Evolutionary conservation across 208 protist genomes (phyloP).

Genomic region (Lotmaria passim): DNA sequence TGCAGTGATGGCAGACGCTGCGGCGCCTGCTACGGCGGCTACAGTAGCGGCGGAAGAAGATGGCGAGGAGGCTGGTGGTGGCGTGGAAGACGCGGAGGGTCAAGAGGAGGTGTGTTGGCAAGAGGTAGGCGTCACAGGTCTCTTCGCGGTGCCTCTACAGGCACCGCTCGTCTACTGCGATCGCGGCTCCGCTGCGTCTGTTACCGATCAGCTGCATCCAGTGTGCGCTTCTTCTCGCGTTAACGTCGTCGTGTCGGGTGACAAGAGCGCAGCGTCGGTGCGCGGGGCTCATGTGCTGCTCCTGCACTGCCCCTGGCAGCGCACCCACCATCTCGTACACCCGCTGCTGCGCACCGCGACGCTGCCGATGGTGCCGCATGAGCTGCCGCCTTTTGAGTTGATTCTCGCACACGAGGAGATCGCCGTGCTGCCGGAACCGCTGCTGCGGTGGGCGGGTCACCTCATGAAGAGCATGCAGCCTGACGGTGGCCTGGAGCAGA

Average conservation of each 20-base stretch:
- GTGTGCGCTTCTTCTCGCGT: constrained; percentile 1
- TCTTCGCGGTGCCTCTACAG: constrained; percentile 57
- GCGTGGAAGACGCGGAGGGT: not conserved
- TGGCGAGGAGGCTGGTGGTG: constrained; percentile 10
- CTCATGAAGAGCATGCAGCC: constrained; percentile 35
- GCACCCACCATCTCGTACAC: constrained; percentile 51
- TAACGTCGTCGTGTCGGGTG: not conserved
- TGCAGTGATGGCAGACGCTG: not conserved
- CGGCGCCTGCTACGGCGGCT: not conserved
- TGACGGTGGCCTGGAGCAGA: constrained; percentile 29
- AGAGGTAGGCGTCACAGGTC: constrained; percentile 68
- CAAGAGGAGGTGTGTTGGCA: constrained; percentile 52
- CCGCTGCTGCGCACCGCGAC: constrained; percentile 43
- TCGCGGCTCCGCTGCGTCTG: not conserved
- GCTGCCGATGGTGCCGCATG: constrained; percentile 24
- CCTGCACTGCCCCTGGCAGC: constrained; percentile 59
- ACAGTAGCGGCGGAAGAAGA: constrained; percentile 32
- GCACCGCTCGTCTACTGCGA: constrained; percentile 40
- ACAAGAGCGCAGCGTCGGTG: not conserved
- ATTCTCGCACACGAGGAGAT: constrained; percentile 42
- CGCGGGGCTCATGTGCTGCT: constrained; percentile 35
- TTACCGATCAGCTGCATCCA: constrained; percentile 17
- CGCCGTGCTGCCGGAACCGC: constrained; percentile 36
- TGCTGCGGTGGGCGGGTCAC: constrained; percentile 29
- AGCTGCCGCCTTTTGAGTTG: constrained; percentile 31